Base-by-base conservation (phyloP, 106 monocot species). In the Gastrodia elata region DNA sequence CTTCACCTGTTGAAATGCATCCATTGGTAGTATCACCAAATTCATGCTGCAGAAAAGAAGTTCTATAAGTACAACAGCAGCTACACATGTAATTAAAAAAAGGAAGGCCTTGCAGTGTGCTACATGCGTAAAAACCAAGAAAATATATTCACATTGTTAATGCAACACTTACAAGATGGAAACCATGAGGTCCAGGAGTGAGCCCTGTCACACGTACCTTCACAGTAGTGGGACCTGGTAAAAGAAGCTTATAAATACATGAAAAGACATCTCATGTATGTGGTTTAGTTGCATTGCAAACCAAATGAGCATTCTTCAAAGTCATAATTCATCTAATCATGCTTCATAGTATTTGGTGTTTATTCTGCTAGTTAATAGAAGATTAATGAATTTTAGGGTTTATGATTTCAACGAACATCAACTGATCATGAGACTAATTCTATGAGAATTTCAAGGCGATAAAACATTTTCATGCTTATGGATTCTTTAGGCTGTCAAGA, bases 1-100 rank as follows among this genome's bases (percentile, higher is more conserved):
- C 43, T 57, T 49, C 52, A 89, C 89, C 89, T 71, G 87, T 91
- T 25, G 91, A 91, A 18, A 91, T 85, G 79, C 91, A 91, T 59
- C 91, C 91, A 85, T 91, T 91, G 68, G 91, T 91, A 22, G 91
- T 91, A 79, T 87, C 91, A 37, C 91, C 91, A 75, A 41, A 83
- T 34, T 84, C 83, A 79, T 91, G 87, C 89, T 89, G 83, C 68
- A 77, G 42, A 42, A 65, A 70, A 42, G 8, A 39, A 76, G n/a
- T 36, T 39, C 14, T 28, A 7, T 43, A 64, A 74, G 41, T 26
- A 28, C 10, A 13, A 24, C 27, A 61, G 3, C 32, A 61, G 61
- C 61, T 44, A 43, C 18, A 65, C 44, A 33, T 18, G n/a, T 38
- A 38, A 67, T 13, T 0, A 8, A 1, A 7, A 14, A 67, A 67